Evolutionary conservation across 768 basidiomycete genomes (phyloP).

Genomic region (Rhizopogon sp.): DNA sequence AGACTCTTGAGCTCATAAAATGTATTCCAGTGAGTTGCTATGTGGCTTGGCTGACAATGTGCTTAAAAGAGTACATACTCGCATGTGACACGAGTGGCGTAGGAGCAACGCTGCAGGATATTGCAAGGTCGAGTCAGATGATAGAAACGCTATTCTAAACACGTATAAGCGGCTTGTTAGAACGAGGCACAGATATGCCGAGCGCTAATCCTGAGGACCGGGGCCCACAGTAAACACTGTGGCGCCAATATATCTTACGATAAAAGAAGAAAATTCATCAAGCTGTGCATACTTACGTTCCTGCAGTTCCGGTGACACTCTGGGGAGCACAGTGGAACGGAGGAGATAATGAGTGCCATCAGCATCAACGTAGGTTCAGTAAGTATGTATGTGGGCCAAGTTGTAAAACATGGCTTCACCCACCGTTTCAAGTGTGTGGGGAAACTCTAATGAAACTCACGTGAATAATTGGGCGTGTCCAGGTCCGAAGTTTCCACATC

Average conservation of each 20-base stretch:
- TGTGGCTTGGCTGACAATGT: not conserved
- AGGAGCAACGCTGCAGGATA: not conserved
- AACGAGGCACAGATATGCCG: not conserved
- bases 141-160: not conserved
- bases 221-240: no score
- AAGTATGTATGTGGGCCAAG: not conserved
- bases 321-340: not conserved
- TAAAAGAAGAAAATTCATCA: not conserved
- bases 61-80: no score
- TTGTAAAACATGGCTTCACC: not conserved
- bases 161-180: not conserved
- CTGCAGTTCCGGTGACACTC: no score
- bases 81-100: not conserved
- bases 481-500: not conserved
- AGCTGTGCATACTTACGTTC: not conserved
- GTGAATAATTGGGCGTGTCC: not conserved
- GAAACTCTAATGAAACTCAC: not conserved
- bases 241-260: not conserved
- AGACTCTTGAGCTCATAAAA: not conserved
- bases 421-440: not conserved
- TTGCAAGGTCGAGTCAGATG: not conserved
- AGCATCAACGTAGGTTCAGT: not conserved
- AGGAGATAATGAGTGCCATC: not conserved
- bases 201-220: no score
- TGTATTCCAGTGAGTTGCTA: not conserved